Percentiles rank a stretch among this genome's conserved stretches.
Conservation (phyloP, 2,329 filamentous ascomycete genomes). For the Periconia sp. region DNA sequence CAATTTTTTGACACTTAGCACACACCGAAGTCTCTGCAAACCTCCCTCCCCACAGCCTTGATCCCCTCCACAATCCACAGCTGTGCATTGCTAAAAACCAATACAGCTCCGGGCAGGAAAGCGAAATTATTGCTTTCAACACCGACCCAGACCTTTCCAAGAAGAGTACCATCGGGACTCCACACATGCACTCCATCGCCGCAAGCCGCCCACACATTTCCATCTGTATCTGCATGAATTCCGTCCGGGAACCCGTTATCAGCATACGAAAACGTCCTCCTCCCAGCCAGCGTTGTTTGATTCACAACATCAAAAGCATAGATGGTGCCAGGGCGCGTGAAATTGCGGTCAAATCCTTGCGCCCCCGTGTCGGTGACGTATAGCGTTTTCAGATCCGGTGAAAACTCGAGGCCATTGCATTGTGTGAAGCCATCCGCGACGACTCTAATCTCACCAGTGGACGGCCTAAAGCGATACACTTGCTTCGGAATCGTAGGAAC, state of each 20-base stretch:
- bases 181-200: conserved; percentile 63
- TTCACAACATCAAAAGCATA: conserved; percentile 52
- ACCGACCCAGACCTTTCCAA: conserved; percentile 64
- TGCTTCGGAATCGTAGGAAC: conserved; percentile 38
- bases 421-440: conserved; percentile 51
- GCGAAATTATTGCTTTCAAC: conserved; percentile 46
- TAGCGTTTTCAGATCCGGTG: conserved; percentile 50
- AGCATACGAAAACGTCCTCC: conserved; percentile 61
- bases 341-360: conserved; percentile 35
- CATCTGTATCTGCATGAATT: conserved; percentile 58
- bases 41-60: conserved; percentile 41
- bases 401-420: conserved; percentile 55
- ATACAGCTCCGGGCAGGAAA: conserved; percentile 39
- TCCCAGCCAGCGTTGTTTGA: conserved; percentile 41
- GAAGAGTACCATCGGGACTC: conserved; percentile 55
- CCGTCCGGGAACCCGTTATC: conserved; percentile 65
- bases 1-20: too few species aligned
- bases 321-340: conserved; percentile 49
- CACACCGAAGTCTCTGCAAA: conserved; percentile 42
- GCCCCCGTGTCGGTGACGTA: conserved; percentile 58
- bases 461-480: conserved; percentile 52
- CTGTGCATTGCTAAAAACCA: conserved; percentile 44
- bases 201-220: conserved; percentile 63
- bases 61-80: conserved; percentile 45
- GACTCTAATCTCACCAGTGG: conserved; percentile 48